A percentile compares a stretch with the other conserved stretches of the same genome.
These are phyloP conservation scores for Immersiella caudata DNA, from an alignment of 495 filamentous ascomycete genomes.

Conservation along the genomic window DNA sequence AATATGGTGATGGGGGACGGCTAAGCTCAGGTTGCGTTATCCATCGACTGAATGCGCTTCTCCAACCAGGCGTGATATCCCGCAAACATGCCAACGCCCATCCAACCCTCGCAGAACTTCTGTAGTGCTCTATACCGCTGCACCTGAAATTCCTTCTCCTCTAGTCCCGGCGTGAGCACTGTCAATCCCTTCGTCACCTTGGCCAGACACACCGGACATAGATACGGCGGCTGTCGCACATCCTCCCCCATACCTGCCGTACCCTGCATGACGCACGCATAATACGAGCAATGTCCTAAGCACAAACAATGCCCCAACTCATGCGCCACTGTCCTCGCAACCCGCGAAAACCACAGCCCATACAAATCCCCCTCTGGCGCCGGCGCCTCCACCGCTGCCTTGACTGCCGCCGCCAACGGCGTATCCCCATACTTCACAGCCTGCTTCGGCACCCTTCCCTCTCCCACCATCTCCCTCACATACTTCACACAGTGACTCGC, in stretches of 20 bases:
- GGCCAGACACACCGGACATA: conserved; percentile 64
- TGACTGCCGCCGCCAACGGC: conserved; percentile 23
- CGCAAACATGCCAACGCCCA: conserved; percentile 44
- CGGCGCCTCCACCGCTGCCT: conserved; percentile 16
- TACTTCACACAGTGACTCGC: conserved; percentile 61
- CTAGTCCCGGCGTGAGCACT: conserved; percentile 23
- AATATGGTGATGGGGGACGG: not conserved
- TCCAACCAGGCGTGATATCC: conserved; percentile 46
- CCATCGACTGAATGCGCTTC: conserved; percentile 25
- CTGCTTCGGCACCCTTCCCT: conserved; percentile 13
- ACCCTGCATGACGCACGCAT: conserved; percentile 71
- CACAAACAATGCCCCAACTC: conserved; percentile 71
- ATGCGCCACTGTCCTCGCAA: conserved; percentile 61
- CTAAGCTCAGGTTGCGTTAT: not conserved
- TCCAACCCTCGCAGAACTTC: conserved; percentile 47
- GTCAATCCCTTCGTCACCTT: conserved; percentile 50
- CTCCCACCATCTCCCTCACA: conserved; percentile 40
- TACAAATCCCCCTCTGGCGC: conserved; percentile 18
- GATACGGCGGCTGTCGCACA: conserved; percentile 65
- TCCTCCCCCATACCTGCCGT: conserved; percentile 64
- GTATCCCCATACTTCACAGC: not conserved
- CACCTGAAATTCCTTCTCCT: conserved; percentile 31
- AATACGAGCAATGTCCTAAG: conserved; percentile 67
- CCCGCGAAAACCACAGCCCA: conserved; percentile 58
- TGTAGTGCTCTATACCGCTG: conserved; percentile 50